These are phyloP conservation scores for Skeletonema potamos DNA, from an alignment of 108 stramenopile species.

Conservation along the genomic window DNA sequence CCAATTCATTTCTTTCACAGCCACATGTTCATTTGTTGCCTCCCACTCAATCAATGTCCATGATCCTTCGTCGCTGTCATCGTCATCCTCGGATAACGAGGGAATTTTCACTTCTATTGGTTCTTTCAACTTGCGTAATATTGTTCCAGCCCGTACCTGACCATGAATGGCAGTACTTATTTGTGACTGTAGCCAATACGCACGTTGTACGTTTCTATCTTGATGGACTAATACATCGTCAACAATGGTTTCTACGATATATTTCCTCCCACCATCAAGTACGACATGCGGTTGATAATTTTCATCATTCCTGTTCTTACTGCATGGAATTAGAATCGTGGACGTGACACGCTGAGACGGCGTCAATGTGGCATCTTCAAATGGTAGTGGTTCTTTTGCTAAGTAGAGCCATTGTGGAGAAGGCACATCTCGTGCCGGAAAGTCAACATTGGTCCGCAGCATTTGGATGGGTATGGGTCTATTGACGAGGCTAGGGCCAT, in stretches of 20 bases:
- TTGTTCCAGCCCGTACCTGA: not conserved
- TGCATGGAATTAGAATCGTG: not conserved
- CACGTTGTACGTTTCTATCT: not conserved
- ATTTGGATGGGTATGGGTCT: not conserved
- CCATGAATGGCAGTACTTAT: not conserved
- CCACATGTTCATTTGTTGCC: slow-evolving; percentile 56
- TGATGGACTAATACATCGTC: not conserved
- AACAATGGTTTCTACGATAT: not conserved
- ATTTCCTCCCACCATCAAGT: not conserved
- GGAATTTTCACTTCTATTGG: not conserved
- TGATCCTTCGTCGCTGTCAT: not conserved
- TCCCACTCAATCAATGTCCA: slow-evolving; percentile 51
- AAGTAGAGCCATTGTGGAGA: not conserved
- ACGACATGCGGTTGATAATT: not conserved
- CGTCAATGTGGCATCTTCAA: not conserved
- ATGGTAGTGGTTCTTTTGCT: not conserved
- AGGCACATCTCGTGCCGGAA: not conserved
- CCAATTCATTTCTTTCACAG: slow-evolving; percentile 73
- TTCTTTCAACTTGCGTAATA: not conserved
- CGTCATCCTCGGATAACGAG: not conserved
- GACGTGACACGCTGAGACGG: not conserved
- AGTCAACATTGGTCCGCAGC: not conserved
- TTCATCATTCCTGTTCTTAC: not conserved
- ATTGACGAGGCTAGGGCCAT: not conserved
- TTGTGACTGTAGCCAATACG: not conserved